Base-by-base conservation (phyloP, 179 eudicot genomes). In the Silene vulgaris region DNA sequence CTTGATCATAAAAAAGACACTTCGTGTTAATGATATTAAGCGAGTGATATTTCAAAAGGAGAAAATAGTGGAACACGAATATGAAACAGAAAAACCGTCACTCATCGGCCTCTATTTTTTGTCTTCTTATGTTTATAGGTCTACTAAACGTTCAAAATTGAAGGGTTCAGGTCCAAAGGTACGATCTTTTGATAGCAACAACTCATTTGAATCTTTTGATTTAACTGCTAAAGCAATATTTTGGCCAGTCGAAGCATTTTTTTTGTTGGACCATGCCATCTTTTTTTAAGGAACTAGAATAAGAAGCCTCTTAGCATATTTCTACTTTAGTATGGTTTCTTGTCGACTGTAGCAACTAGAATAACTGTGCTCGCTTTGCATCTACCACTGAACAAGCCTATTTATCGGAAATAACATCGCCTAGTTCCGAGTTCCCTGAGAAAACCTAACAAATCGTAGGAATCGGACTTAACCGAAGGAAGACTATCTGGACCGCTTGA, bases 161-260 rank as follows among this genome's bases (percentile, higher is more conserved):
- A 71, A 35, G 40, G 54, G 57, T 28, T 56, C 37, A 67, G 43
- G 52, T n/a, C 13, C 73, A 70, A 70, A 70, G 73, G 43, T 23
- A n/a, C 69, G 57, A 64, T 75, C 71, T 75, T 68, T 70, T 69
- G 78, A 79, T 75, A 71, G 76, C 76, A 71, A 75, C 76, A 50
- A 54, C 54, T 75, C 79, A 52, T 23, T 60, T 70, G 48, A 63
- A 54, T 65, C 69, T 28, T 75, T 80, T 80, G 72, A 79, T 35
- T 32, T 71, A 67, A 65, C 43, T 54, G 73, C 67, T 54, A 75
- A 75, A 75, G 82, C 75, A 75, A 72, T 64, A 65, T 65, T 52
- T 72, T 65, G 69, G 66, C 61, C 60, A 67, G 67, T 26, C 32
- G 12, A 37, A 48, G 23, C 50, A 68, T 60, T 21, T n/a, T n/a